Evolutionary conservation across 345 rosid species (phyloP), one percentile per base, ranked within the genome.

Genomic region (Abelmoschus esculentus): DNA sequence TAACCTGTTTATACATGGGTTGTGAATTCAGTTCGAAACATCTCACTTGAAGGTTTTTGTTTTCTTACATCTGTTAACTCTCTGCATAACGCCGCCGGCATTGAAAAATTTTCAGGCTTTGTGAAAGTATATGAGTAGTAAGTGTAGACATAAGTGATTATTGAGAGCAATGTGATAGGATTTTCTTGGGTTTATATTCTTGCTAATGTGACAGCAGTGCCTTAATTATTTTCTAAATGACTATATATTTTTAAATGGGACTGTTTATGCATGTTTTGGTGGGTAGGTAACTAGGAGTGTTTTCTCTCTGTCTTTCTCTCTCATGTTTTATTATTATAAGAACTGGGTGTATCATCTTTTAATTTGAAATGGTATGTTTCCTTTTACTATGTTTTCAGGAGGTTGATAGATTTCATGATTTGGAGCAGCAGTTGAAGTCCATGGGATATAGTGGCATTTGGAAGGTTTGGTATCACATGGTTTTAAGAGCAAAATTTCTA

Each of bases 321-420:
- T 40, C 2, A 36, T 36, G 40, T 36, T 40, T 40, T 12, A 14
- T 49, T 49, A 49, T 49, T 49, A 14, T 49, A 49, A 49, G 53
- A 49, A 49, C 17, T 11, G 29, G n/a, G 31, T n/a, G 28, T 55
- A 3, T 15, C 26, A 6, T n/a, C 17, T 15, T 46, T 22, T 7
- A 47, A 62, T 44, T 3, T 61, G 46, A 31, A 57, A 44, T 9
- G 5, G 28, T 38, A 58, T 61, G 15, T 71, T 65, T 18, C 17
- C 34, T 9, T 67, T 71, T 70, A 59, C 66, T 56, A 70, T 34
- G 56, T 61, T 57, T 77, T 69, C 79, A 95, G 99, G 99, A 95
- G 80, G 96, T 95, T 72, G 99, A 95, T 83, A 85, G 77, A 78
- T 90, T 88, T 85, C 86, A 84, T 50, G 97, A 95, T 61, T 76